Conservation (phyloP, 2,329 filamentous ascomycete species). For the Sporothrix pallida region DNA sequence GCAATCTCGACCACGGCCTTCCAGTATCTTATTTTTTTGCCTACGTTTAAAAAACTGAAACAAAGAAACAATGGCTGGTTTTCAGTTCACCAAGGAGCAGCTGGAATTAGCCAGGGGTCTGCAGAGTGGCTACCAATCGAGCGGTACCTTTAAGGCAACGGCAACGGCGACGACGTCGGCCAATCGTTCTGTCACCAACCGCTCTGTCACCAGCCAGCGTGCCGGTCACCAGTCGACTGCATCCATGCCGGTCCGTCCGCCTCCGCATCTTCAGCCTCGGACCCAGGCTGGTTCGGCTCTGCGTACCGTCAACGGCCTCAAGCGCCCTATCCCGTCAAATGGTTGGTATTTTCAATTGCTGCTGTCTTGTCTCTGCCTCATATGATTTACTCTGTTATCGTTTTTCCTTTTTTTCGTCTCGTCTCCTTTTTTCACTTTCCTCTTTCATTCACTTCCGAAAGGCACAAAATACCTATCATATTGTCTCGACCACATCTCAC, state of each 20-base stretch:
- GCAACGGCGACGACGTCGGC: background rate
- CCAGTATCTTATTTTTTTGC: background rate
- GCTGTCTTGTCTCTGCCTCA: background rate
- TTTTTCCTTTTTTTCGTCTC: background rate
- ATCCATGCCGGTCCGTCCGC: background rate
- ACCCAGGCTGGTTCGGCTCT: background rate
- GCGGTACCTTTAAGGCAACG: constrained; percentile 30
- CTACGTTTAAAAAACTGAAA: background rate
- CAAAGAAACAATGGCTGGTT: background rate
- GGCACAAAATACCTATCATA: no score
- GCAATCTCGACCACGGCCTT: background rate
- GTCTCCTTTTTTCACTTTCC: background rate
- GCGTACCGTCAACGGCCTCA: constrained; percentile 26
- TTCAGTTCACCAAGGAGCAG: constrained; percentile 33
- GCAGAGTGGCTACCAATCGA: constrained; percentile 29
- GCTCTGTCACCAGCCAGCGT: background rate
- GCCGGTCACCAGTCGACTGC: background rate
- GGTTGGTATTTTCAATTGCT: background rate
- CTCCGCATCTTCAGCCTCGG: background rate
- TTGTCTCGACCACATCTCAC: no score
- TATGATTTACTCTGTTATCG: background rate
- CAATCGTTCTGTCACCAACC: background rate
- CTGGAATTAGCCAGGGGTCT: constrained; percentile 36
- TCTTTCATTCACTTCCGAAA: background rate
- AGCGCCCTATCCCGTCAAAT: constrained; percentile 29